phyloP scores from a whole-genome alignment of 179 eudicot genomes.

The Beta lomatogona region DNA sequence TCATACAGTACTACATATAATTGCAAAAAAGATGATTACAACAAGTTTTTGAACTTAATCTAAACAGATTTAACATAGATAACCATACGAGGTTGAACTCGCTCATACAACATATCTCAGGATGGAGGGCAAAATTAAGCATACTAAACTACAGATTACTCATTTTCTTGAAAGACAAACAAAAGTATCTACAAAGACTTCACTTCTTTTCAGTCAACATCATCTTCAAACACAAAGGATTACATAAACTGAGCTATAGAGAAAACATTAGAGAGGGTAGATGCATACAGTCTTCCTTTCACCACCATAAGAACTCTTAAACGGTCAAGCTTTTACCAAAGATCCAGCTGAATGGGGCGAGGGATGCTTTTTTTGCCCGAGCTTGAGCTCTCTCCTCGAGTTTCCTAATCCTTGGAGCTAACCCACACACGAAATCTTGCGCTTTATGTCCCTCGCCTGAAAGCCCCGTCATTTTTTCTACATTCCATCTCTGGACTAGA shows the following conservation, averaged over 20 bases:
- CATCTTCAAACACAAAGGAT: slow-evolving; percentile 23
- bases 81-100: not conserved
- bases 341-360: slow-evolving; percentile 52
- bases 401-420: slow-evolving; percentile 54
- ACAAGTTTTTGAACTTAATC: not conserved
- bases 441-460: slow-evolving; percentile 49
- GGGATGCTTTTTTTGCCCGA: slow-evolving; percentile 39
- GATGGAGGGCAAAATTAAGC: slow-evolving; percentile 24
- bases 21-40: too few species aligned
- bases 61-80: slow-evolving; percentile 14
- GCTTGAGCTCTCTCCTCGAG: slow-evolving; percentile 54
- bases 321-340: slow-evolving; percentile 39
- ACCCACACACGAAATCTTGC: slow-evolving; percentile 42
- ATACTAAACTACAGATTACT: slow-evolving; percentile 17
- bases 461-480: slow-evolving; percentile 38
- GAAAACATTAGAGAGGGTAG: not conserved
- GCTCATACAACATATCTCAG: slow-evolving; percentile 23
- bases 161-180: slow-evolving; percentile 13
- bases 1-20: too few species aligned
- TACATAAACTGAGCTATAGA: slow-evolving; percentile 12
- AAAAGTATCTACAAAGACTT: slow-evolving; percentile 34
- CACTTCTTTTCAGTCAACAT: slow-evolving; percentile 23
- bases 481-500: slow-evolving; percentile 48
- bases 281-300: not conserved
- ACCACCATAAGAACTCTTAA: not conserved